Base-by-base conservation (phyloP, 768 basidiomycete species). In the Neoboletus brunneissimus region DNA sequence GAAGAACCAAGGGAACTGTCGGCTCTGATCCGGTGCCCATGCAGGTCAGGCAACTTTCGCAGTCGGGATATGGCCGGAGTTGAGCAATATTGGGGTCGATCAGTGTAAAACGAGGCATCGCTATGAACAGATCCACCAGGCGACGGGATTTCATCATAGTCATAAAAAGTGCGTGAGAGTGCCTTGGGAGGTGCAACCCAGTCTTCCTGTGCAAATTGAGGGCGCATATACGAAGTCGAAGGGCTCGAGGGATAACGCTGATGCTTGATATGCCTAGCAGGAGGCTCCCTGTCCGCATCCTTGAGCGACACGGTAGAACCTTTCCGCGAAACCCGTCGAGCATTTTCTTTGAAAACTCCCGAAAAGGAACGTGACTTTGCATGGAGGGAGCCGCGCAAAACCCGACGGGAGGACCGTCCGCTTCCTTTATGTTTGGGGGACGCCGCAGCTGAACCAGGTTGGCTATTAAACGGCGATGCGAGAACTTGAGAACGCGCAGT, bases 381-480 rank as follows among this genome's bases (percentile, higher is more conserved):
- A 47, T 72, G 73, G n/a, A n/a, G n/a, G n/a, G n/a, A n/a, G n/a
- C n/a, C n/a, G 29, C 54, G 69, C 50, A 54, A 61, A 59, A 13
- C 50, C 51, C 41, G 56, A 47, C 48, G 67, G 8, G 55, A 56
- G 11, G 55, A 34, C 48, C 51, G 56, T 15, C 41, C 49, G 18
- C 31, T 53, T 34, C 34, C 59, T 63, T 54, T 66, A 54, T 53
- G 53, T 22, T 68, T 70, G 7, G 77, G 75, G 48, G 77, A 78
- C 23, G 74, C 54, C 29, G 67, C 54, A 42, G 72, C 65, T 50
- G 81, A 81, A 35, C 64, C 66, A 18, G 80, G 77, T 42, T 76
- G 73, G 43, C 79, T 79, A 48, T 64, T 71, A 60, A 80, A 82
- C 2, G 81, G 80, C 25, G 79, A 81, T 12, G 72, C 76, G 23